These are phyloP conservation scores for Mycena epipterygia DNA, from an alignment of 768 basidiomycete genomes.

Conservation along the genomic window DNA sequence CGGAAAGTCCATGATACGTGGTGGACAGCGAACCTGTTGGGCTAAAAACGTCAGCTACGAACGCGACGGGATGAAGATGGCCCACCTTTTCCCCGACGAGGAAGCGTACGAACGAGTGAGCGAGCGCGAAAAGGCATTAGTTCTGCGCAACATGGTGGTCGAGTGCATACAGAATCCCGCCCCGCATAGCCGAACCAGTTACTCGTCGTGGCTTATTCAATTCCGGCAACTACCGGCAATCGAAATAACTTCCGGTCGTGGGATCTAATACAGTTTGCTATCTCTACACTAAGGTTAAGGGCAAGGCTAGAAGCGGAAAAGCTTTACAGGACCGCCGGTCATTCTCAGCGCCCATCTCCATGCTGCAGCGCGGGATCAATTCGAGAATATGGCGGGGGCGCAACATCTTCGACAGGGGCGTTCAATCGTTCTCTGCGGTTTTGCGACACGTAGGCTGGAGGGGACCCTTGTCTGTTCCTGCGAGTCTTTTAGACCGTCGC, in stretches of 20 bases:
- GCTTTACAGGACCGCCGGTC: conserved; percentile 1
- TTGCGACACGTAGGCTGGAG: too few relatives aligned
- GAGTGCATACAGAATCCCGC: too few relatives aligned
- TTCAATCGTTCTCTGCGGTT: too few relatives aligned
- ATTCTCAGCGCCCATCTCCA: conserved; percentile 1
- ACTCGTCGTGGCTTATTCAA: neutral
- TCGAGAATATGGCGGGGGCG: conserved; percentile 43
- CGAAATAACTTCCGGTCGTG: neutral
- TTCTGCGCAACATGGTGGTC: conserved; percentile 32
- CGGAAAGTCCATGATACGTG: conserved; percentile 1
- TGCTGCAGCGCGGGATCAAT: conserved; percentile 39
- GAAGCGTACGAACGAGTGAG: conserved; percentile 61
- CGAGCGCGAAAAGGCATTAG: conserved; percentile 41
- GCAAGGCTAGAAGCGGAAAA: conserved; percentile 1
- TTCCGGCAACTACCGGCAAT: neutral
- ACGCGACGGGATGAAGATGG: conserved; percentile 35
- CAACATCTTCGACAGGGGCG: neutral
- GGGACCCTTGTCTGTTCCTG: neutral
- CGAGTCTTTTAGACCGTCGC: neutral
- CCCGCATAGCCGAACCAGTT: too few relatives aligned
- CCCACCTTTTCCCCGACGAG: conserved; percentile 60
- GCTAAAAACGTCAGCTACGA: conserved; percentile 48
- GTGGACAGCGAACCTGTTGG: conserved; percentile 67
- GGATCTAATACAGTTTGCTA: neutral
- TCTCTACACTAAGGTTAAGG: too few relatives aligned